These are phyloP conservation scores for Cynanchum wilfordii DNA, from an alignment of 257 asterid genomes.

Conservation along the genomic window DNA sequence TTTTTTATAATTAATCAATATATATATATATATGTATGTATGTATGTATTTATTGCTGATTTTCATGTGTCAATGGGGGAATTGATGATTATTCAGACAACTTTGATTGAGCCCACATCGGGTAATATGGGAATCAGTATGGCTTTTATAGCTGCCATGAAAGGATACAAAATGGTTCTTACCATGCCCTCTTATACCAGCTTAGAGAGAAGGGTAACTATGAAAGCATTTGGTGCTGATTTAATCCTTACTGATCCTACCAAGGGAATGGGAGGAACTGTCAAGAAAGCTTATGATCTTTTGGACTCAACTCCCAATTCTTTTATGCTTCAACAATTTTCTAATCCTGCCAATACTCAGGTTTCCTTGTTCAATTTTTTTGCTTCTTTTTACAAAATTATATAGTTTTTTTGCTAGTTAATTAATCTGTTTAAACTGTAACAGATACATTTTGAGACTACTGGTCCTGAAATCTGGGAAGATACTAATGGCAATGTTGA, in stretches of 20 bases:
- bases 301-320: constrained; percentile 68
- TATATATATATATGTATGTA: neutral
- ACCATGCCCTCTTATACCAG: constrained; percentile 99
- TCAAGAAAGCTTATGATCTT: constrained; percentile 77
- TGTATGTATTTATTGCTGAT: neutral
- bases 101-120: constrained; percentile 92
- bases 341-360: constrained; percentile 86
- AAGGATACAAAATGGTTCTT: constrained; percentile 94
- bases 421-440: neutral
- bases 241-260: constrained; percentile 80
- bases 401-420: neutral
- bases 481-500: constrained; percentile 90
- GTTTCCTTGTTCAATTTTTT: constrained; percentile 11
- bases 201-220: constrained; percentile 84
- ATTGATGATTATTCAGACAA: constrained; percentile 41
- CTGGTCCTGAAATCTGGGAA: constrained; percentile 99
- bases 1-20: neutral
- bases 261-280: constrained; percentile 98
- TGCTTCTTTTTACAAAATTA: neutral
- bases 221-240: constrained; percentile 96
- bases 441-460: constrained; percentile 89
- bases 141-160: constrained; percentile 98
- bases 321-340: constrained; percentile 95
- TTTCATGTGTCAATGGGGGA: too few species aligned
- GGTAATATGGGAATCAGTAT: constrained; percentile 98